Conservation (phyloP, 176 grass and related monocot genomes). For the Triticum timopheevii region DNA sequence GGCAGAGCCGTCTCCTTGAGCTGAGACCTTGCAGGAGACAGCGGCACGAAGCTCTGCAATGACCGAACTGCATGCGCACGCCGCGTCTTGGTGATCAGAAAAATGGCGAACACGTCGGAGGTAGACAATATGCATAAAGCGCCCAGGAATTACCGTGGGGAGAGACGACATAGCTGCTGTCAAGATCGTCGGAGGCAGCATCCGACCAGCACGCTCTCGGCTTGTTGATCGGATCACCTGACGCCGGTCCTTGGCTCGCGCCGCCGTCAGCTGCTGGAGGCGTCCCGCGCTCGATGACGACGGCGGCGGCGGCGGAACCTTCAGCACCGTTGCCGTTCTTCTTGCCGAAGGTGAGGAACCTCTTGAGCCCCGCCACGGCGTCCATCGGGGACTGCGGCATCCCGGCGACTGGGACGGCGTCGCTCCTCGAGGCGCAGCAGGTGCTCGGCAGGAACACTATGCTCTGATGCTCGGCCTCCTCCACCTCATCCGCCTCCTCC, state of each 20-base stretch:
- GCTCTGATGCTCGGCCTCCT: not conserved
- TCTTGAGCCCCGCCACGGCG: constrained; percentile 53
- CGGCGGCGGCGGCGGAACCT: not conserved
- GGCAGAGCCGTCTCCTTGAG: constrained; percentile 32
- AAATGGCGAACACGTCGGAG: not conserved
- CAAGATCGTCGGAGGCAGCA: constrained; percentile 23
- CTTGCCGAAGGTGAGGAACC: constrained; percentile 63
- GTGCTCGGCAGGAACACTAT: not conserved
- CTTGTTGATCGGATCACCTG: constrained; percentile 19
- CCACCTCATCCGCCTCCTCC: constrained; percentile 18
- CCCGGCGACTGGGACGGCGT: not conserved
- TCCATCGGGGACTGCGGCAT: constrained; percentile 49
- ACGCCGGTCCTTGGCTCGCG: constrained; percentile 1
- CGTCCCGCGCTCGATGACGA: not conserved
- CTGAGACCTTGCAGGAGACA: constrained; percentile 25
- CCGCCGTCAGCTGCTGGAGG: not conserved
- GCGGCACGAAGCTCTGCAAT: constrained; percentile 30
- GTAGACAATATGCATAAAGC: not conserved
- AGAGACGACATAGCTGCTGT: constrained; percentile 10
- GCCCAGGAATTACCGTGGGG: constrained; percentile 38
- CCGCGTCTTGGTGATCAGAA: not conserved
- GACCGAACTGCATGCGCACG: constrained; percentile 30
- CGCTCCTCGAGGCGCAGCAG: not conserved
- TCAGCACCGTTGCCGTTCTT: constrained; percentile 31
- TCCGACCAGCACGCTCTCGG: not conserved